phyloP scores from a whole-genome alignment of 2,329 filamentous ascomycete genomes.

The Paramyrothecium roridum region DNA sequence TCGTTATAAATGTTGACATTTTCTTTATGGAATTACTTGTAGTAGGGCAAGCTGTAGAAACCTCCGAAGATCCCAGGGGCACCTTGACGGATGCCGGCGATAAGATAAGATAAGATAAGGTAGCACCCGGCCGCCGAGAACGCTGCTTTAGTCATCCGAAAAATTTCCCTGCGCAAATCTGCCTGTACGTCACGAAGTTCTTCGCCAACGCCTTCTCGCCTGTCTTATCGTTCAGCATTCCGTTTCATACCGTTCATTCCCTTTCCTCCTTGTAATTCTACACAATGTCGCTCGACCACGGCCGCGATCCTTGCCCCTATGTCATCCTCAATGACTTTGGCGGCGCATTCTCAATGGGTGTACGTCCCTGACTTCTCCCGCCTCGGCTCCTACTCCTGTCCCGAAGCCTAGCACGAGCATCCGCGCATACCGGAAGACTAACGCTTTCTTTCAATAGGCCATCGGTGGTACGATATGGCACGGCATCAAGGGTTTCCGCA shows the following conservation, averaged over 20 bases:
- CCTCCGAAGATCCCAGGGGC: too few relatives aligned
- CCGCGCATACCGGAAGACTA: not conserved
- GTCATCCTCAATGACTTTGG: constrained; percentile 95
- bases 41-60: too few relatives aligned
- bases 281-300: constrained; percentile 60
- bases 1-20: too few relatives aligned
- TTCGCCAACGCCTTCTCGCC: not conserved
- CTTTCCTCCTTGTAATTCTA: not conserved
- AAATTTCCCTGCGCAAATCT: not conserved
- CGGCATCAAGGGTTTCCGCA: constrained; percentile 88
- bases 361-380: constrained; percentile 43
- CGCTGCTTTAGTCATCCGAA: not conserved
- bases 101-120: not conserved
- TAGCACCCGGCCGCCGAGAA: not conserved
- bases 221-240: not conserved
- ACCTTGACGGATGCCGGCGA: not conserved
- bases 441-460: constrained; percentile 40
- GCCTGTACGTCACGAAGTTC: not conserved
- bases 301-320: constrained; percentile 91
- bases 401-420: not conserved
- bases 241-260: not conserved
- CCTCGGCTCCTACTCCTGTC: not conserved
- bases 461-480: constrained; percentile 86
- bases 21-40: too few relatives aligned
- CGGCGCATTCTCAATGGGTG: constrained; percentile 92